Evolutionary conservation across 2,329 filamentous ascomycete genomes (phyloP).

Genomic region (Ophiostoma tasmaniense): DNA sequence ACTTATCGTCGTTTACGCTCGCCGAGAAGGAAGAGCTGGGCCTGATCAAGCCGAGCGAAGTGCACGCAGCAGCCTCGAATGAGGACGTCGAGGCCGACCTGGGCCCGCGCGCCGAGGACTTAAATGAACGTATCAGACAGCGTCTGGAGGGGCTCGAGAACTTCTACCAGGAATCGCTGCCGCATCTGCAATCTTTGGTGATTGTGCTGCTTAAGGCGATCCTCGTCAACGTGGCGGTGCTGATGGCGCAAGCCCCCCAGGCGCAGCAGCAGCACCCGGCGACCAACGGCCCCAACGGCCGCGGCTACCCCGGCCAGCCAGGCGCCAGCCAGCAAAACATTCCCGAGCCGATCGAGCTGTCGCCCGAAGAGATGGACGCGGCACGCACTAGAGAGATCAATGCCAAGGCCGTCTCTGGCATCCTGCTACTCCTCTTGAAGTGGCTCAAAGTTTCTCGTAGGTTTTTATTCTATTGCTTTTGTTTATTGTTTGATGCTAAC

Average conservation of each 20-base stretch:
- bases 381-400: constrained; percentile 78
- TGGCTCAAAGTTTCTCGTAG: constrained; percentile 93
- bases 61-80: not conserved
- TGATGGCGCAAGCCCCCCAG: constrained; percentile 53
- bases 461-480: constrained; percentile 28
- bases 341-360: constrained; percentile 34
- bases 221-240: constrained; percentile 76
- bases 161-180: constrained; percentile 72
- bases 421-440: constrained; percentile 79
- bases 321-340: constrained; percentile 25
- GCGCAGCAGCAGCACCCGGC: constrained; percentile 33
- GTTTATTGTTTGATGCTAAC: not conserved
- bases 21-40: constrained; percentile 41
- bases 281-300: not conserved
- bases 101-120: constrained; percentile 40
- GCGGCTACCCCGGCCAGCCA: constrained; percentile 8
- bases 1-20: constrained; percentile 30
- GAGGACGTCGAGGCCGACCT: constrained; percentile 33
- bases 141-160: constrained; percentile 66
- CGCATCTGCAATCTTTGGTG: constrained; percentile 82
- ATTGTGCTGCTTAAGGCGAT: constrained; percentile 89
- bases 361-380: constrained; percentile 71
- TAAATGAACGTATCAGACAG: constrained; percentile 49
- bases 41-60: constrained; percentile 32
- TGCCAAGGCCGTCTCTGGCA: constrained; percentile 84